Evolutionary conservation across 331 rosid species (phyloP).

Genomic region (Ulmus americana): DNA sequence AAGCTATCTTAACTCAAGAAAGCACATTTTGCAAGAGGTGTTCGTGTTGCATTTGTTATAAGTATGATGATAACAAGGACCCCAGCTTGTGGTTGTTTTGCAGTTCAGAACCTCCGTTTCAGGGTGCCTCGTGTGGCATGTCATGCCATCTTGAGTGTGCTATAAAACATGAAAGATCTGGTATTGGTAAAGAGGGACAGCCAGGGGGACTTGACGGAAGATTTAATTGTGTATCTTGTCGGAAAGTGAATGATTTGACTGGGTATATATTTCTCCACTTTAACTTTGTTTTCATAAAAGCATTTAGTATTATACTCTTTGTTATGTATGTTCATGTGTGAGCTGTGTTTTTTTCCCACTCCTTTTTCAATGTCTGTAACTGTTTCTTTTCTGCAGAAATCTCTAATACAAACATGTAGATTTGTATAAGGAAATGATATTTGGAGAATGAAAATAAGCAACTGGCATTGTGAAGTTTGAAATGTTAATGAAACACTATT

Average conservation of each 20-base stretch:
- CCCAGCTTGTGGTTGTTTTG: conserved; percentile 96
- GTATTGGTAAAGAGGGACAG: conserved; percentile 48
- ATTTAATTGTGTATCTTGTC: conserved; percentile 75
- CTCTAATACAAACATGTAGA: background rate
- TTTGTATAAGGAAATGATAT: background rate
- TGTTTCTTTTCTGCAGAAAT: background rate
- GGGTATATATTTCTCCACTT: conserved; percentile 42
- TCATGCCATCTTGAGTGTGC: conserved; percentile 99
- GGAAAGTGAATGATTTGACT: conserved; percentile 79
- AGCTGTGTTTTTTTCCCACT: background rate
- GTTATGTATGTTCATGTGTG: conserved; percentile 4
- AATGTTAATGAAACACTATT: background rate
- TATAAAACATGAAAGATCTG: conserved; percentile 58
- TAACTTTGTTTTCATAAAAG: background rate
- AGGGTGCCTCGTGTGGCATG: conserved; percentile 76
- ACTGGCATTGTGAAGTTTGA: background rate
- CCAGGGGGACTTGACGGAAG: conserved; percentile 61
- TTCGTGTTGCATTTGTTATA: conserved; percentile 81
- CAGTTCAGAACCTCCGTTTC: conserved; percentile 78
- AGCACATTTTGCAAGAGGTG: conserved; percentile 84
- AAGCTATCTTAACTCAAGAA: conserved; percentile 56
- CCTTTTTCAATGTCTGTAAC: background rate
- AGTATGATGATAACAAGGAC: conserved; percentile 93
- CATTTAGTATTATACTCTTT: background rate
- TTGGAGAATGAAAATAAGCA: background rate